A percentile compares a stretch with the other conserved stretches of the same genome.
phyloP scores from a whole-genome alignment of 768 basidiomycete genomes.

The Hygrocybe punicea region DNA sequence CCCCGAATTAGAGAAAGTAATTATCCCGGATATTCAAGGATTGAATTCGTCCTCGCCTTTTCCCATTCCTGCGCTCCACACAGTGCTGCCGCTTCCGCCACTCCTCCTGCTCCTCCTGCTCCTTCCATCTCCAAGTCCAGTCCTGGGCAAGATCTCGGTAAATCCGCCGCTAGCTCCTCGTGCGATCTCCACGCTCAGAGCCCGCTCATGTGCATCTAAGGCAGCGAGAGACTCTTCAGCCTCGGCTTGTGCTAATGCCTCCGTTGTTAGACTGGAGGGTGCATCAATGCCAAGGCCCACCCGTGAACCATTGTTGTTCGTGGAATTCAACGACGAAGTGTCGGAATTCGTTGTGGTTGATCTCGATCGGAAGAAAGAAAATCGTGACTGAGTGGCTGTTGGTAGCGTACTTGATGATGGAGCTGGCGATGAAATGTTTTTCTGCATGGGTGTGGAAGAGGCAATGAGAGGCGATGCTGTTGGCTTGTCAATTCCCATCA shows the following conservation, averaged over 20 bases:
- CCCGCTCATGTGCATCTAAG: conserved; percentile 76
- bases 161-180: conserved; percentile 72
- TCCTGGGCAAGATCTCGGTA: conserved; percentile 65
- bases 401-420: conserved; percentile 24
- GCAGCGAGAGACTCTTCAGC: conserved; percentile 72
- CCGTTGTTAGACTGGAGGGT: conserved; percentile 58
- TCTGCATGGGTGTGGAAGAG: conserved; percentile 25
- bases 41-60: conserved; percentile 41
- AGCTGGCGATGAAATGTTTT: conserved; percentile 24
- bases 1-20: neutral
- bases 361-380: conserved; percentile 68
- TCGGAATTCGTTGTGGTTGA: conserved; percentile 46
- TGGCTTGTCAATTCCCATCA: conserved; percentile 84
- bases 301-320: conserved; percentile 19
- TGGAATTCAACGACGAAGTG: conserved; percentile 47
- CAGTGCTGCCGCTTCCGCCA: conserved; percentile 71
- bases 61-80: conserved; percentile 85
- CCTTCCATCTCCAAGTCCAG: conserved; percentile 51
- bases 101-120: conserved; percentile 59
- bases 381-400: conserved; percentile 44
- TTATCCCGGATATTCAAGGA: conserved; percentile 55
- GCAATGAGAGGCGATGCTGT: conserved; percentile 41
- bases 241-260: conserved; percentile 74
- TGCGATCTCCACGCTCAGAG: conserved; percentile 68
- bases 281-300: conserved; percentile 33